A percentile compares a stretch with the other conserved stretches of the same genome.
Evolutionary conservation across 2,329 filamentous ascomycete species (phyloP).

Genomic region (Penicillium sp.): DNA sequence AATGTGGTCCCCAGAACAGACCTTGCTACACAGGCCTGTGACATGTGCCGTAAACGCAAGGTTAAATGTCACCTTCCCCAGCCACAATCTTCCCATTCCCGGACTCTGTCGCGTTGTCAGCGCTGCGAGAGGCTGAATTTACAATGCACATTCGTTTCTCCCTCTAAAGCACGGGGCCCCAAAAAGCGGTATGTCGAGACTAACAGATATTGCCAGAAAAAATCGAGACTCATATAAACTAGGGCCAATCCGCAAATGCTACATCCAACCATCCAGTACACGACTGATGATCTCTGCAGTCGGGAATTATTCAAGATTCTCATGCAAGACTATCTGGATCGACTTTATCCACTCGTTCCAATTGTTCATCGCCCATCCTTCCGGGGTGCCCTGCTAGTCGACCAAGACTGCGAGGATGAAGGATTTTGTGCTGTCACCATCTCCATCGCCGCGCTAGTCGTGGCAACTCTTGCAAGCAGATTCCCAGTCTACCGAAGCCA

Average conservation of each 20-base stretch:
- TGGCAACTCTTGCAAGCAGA: constrained; percentile 17
- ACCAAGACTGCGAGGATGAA: constrained; percentile 8
- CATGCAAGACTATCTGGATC: constrained; percentile 21
- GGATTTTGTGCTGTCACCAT: constrained; percentile 11
- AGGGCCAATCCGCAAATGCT: background rate
- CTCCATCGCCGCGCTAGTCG: constrained; percentile 16
- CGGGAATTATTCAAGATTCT: constrained; percentile 14
- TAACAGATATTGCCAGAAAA: background rate
- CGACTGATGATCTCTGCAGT: constrained; percentile 16
- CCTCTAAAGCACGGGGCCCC: constrained; percentile 15
- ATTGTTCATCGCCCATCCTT: constrained; percentile 21
- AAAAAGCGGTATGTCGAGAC: constrained; percentile 14
- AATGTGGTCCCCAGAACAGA: background rate
- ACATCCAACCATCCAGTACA: background rate
- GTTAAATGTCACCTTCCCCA: constrained; percentile 5
- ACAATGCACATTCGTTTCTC: constrained; percentile 18
- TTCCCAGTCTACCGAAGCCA: constrained; percentile 12
- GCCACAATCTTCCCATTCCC: background rate
- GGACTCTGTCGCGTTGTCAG: constrained; percentile 1
- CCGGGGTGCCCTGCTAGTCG: constrained; percentile 6
- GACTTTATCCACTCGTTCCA: constrained; percentile 18
- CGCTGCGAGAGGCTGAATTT: constrained; percentile 18
- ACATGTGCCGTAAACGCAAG: constrained; percentile 18
- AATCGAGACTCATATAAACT: background rate
- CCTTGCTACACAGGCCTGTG: constrained; percentile 9